A percentile compares a stretch with the other conserved stretches of the same genome.
Evolutionary conservation across 768 basidiomycete species (phyloP).

Genomic region (Kwoniella dejecticola): DNA sequence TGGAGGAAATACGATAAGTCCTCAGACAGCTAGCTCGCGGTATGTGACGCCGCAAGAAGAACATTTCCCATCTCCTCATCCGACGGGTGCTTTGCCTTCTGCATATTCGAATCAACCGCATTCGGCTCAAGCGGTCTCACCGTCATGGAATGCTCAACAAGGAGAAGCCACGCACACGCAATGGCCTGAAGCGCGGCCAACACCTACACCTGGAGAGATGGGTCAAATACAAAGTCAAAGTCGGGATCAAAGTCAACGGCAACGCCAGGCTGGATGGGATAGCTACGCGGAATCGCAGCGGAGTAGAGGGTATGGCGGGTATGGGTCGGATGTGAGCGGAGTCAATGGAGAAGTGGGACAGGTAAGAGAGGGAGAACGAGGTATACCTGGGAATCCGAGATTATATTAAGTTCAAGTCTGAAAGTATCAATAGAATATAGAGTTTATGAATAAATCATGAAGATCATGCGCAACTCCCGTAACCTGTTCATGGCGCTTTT

Average conservation of each 20-base stretch:
- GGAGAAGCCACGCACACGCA: too few species aligned
- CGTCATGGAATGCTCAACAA: not conserved
- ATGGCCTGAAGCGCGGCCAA: constrained; percentile 9
- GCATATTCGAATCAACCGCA: not conserved
- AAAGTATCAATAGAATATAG: not conserved
- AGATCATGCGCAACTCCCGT: too few species aligned
- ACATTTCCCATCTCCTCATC: constrained; percentile 4
- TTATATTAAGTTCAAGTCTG: constrained; percentile 7
- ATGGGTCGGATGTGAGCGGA: not conserved
- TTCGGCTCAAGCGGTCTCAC: not conserved
- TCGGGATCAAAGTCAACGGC: not conserved
- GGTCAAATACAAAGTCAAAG: not conserved
- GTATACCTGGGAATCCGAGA: constrained; percentile 12
- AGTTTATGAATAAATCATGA: too few species aligned
- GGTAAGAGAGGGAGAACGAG: not conserved
- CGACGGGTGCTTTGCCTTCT: not conserved
- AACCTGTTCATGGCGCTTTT: too few species aligned
- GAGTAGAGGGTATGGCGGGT: not conserved
- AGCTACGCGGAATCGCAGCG: not conserved
- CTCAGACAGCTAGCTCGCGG: not conserved
- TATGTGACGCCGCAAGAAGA: not conserved
- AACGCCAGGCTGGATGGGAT: not conserved
- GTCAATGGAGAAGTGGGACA: too few species aligned
- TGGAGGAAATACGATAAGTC: not conserved
- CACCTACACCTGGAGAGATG: not conserved